These are phyloP conservation scores for Jaltomata sinuosa DNA, from an alignment of 257 asterid genomes.

Conservation along the genomic window DNA sequence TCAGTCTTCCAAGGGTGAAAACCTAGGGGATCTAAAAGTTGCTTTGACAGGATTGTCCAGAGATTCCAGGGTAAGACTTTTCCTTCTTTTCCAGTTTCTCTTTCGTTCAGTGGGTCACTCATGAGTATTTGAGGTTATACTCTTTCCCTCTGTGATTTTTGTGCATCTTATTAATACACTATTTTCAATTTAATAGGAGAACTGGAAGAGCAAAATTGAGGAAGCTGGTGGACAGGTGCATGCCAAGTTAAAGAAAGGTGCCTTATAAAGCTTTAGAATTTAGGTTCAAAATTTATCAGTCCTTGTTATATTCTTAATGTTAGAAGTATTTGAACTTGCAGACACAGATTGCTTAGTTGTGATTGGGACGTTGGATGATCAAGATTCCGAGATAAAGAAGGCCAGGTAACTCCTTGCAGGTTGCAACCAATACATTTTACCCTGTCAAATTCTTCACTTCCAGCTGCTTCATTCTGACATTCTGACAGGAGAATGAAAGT, in stretches of 20 bases:
- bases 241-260: slow-evolving; percentile 61
- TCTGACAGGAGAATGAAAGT: slow-evolving; percentile 77
- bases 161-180: not conserved
- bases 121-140: not conserved
- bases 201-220: slow-evolving; percentile 63
- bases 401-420: slow-evolving; percentile 61
- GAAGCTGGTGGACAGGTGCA: slow-evolving; percentile 78
- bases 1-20: slow-evolving; percentile 40
- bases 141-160: not conserved
- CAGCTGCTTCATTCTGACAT: slow-evolving; percentile 7
- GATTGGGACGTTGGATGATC: slow-evolving; percentile 28
- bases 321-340: slow-evolving; percentile 13
- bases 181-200: slow-evolving; percentile 37
- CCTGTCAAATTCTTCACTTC: not conserved
- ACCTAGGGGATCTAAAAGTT: slow-evolving; percentile 53
- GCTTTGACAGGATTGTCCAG: slow-evolving; percentile 42
- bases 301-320: not conserved
- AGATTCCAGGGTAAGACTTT: slow-evolving; percentile 41
- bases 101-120: not conserved
- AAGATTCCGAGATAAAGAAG: slow-evolving; percentile 61
- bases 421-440: not conserved
- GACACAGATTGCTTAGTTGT: slow-evolving; percentile 81
- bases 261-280: not conserved
- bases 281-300: slow-evolving; percentile 1
- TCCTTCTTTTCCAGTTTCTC: not conserved